phyloP scores from a whole-genome alignment of 305 asterid species.

The Solanum aculeatissimum region DNA sequence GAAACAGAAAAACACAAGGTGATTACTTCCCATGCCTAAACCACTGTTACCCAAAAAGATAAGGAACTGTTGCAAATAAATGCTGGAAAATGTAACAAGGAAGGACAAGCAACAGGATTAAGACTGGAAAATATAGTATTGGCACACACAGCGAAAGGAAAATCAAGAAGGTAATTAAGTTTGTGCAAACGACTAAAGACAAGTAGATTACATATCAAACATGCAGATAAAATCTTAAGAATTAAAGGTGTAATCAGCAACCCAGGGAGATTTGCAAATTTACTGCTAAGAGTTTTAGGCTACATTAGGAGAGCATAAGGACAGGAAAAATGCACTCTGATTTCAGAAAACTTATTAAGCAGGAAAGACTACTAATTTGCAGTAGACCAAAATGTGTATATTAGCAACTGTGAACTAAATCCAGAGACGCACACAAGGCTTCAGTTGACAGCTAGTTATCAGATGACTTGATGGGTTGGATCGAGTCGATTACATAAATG shows the following conservation, averaged over 20 bases:
- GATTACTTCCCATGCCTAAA: background rate
- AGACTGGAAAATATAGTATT: background rate
- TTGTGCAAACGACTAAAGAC: background rate
- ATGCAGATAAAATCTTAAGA: background rate
- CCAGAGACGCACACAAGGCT: background rate
- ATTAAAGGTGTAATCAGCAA: background rate
- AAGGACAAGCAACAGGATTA: background rate
- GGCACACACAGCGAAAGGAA: background rate
- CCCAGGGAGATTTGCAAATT: background rate
- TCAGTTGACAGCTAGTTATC: background rate
- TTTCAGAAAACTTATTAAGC: background rate
- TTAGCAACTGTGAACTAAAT: background rate
- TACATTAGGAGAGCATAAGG: background rate
- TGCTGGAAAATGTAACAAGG: background rate
- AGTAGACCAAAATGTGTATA: background rate
- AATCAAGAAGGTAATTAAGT: background rate
- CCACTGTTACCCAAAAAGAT: background rate
- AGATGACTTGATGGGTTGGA: background rate
- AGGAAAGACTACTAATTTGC: background rate
- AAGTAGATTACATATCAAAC: background rate
- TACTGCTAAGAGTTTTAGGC: background rate
- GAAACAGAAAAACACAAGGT: background rate
- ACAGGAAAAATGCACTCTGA: background rate
- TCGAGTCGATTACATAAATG: background rate
- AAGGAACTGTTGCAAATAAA: background rate